phyloP scores from a whole-genome alignment of 2,329 filamentous ascomycete genomes.

The Talaromyces rugulosus region DNA sequence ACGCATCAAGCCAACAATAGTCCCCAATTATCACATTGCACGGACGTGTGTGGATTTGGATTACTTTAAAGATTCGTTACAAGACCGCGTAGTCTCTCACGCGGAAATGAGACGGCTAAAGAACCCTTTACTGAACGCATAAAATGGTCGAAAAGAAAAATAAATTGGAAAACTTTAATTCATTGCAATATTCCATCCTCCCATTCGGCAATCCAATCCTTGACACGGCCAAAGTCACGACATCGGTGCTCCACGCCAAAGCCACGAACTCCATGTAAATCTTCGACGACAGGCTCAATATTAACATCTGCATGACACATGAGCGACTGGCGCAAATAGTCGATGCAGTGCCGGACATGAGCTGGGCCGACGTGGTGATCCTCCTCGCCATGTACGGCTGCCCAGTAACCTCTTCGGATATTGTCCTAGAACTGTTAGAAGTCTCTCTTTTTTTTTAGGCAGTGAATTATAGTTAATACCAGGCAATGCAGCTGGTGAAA shows the following conservation, averaged over 20 bases:
- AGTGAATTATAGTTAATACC: background rate
- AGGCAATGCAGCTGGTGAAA: constrained; percentile 7
- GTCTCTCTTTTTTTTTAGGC: background rate
- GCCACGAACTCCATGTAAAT: background rate
- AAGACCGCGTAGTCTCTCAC: constrained; percentile 1
- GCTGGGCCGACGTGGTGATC: background rate
- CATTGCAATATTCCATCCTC: background rate
- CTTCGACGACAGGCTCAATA: background rate
- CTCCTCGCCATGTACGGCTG: constrained; percentile 1
- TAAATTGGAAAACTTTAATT: background rate
- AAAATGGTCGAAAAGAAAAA: background rate
- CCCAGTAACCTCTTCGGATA: background rate
- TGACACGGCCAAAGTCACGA: background rate
- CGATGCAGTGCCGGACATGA: constrained; percentile 7
- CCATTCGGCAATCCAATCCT: background rate
- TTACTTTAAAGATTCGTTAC: constrained; percentile 1
- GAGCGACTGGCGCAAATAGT: constrained; percentile 7
- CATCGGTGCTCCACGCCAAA: background rate
- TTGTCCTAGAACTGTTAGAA: background rate
- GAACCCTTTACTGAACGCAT: background rate
- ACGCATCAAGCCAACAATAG: constrained; percentile 1
- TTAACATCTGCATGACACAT: constrained; percentile 6
- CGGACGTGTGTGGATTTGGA: constrained; percentile 8
- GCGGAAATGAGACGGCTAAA: background rate
- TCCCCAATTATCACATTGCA: constrained; percentile 2